Percentiles rank a stretch among this genome's conserved stretches.
phyloP scores from a whole-genome alignment of 1,139 yeast genomes.

The Pichia terricola region DNA sequence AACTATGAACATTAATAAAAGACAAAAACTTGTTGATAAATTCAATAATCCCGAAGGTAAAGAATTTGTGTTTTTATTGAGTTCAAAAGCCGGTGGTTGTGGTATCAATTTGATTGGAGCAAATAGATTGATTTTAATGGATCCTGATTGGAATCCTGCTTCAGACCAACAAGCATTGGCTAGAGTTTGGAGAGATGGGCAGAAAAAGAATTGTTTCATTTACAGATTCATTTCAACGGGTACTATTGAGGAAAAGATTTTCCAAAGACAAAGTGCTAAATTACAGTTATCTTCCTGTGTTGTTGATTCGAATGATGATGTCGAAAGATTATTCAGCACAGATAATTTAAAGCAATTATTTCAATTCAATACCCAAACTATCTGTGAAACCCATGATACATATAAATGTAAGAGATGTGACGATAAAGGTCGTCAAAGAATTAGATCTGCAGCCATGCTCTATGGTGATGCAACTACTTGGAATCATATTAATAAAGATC shows the following conservation, averaged over 20 bases:
- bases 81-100: conserved; percentile 98
- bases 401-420: conserved; percentile 79
- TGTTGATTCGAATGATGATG: conserved; percentile 93
- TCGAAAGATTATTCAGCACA: conserved; percentile 80
- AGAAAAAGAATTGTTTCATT: conserved; percentile 91
- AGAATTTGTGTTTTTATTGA: conserved; percentile 79
- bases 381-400: conserved; percentile 89
- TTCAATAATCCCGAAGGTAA: conserved; percentile 86
- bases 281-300: conserved; percentile 89
- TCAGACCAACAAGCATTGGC: conserved; percentile 98
- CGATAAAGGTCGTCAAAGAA: conserved; percentile 47
- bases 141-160: conserved; percentile 99
- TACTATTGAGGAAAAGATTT: conserved; percentile 90
- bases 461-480: conserved; percentile 98
- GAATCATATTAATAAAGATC: conserved; percentile 74
- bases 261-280: conserved; percentile 95
- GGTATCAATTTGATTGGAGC: conserved; percentile 97
- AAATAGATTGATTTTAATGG: conserved; percentile 75
- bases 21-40: conserved; percentile 85
- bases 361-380: conserved; percentile 55
- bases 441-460: conserved; percentile 76
- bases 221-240: conserved; percentile 92
- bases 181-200: conserved; percentile 98
- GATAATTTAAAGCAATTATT: conserved; percentile 74
- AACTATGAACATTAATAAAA: conserved; percentile 79